These are phyloP conservation scores for Cytospora paraplurivora DNA, from an alignment of 2,329 filamentous ascomycete genomes.

Conservation along the genomic window DNA sequence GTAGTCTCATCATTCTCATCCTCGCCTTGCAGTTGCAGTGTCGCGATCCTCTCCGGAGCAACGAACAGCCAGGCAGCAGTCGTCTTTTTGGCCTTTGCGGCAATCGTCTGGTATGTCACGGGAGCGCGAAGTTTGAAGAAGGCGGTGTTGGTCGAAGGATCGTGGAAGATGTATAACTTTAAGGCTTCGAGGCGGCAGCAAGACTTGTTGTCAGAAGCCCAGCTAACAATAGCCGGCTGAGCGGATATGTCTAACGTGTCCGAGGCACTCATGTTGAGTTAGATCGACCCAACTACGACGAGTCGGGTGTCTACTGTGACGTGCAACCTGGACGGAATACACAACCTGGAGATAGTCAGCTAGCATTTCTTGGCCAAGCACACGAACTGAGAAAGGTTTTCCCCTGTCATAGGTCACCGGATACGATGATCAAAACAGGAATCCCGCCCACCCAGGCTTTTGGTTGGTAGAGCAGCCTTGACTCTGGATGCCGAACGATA, in stretches of 20 bases:
- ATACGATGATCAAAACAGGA: slow-evolving; percentile 14
- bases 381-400: slow-evolving; percentile 10
- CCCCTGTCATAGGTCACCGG: slow-evolving; percentile 10
- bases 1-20: slow-evolving; percentile 1
- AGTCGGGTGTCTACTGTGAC: background rate
- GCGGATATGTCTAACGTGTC: slow-evolving; percentile 11
- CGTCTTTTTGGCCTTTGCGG: slow-evolving; percentile 6
- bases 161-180: slow-evolving; percentile 12
- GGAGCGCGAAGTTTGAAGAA: slow-evolving; percentile 18
- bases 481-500: slow-evolving; percentile 15
- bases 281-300: too few relatives aligned
- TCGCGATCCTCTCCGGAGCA: slow-evolving; percentile 5
- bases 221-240: slow-evolving; percentile 9
- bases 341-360: slow-evolving; percentile 8
- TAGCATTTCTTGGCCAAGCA: slow-evolving; percentile 7
- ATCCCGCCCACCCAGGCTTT: slow-evolving; percentile 19
- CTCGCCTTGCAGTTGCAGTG: slow-evolving; percentile 12
- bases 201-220: background rate
- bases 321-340: slow-evolving; percentile 1
- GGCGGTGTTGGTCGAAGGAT: slow-evolving; percentile 15
- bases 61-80: slow-evolving; percentile 15
- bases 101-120: slow-evolving; percentile 11
- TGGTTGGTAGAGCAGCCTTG: slow-evolving; percentile 21
- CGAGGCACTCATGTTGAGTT: background rate
- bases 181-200: background rate